Percentiles rank a stretch among this genome's conserved stretches.
These are phyloP conservation scores for Alternaria ethzedia DNA, from an alignment of 2,329 filamentous ascomycete species.

Conservation along the genomic window DNA sequence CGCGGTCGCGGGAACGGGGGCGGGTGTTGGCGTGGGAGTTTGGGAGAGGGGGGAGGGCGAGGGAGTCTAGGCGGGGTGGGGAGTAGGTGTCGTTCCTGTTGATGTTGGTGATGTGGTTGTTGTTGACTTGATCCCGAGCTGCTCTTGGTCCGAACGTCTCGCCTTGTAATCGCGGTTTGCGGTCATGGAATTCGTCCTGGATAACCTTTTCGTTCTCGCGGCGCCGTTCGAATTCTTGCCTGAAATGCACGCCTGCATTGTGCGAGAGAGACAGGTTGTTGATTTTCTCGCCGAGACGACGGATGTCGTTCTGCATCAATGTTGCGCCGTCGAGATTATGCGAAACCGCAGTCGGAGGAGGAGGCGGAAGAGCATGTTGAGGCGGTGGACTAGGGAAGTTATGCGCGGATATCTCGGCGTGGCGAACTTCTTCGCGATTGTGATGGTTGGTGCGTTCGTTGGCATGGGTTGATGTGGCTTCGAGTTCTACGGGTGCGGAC, in stretches of 20 bases:
- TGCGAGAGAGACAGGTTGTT: conserved; percentile 29
- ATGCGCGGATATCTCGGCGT: conserved; percentile 1
- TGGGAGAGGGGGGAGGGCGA: not conserved
- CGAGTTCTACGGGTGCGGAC: conserved; percentile 39
- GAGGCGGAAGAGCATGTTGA: conserved; percentile 12
- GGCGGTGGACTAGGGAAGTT: conserved; percentile 11
- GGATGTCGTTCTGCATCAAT: conserved; percentile 35
- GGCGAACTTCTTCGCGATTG: not conserved
- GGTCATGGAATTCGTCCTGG: conserved; percentile 30
- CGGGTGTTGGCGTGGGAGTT: conserved; percentile 12
- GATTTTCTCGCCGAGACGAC: conserved; percentile 42
- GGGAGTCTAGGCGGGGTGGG: not conserved
- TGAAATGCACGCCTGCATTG: conserved; percentile 10
- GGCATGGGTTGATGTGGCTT: conserved; percentile 19
- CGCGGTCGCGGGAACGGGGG: not conserved
- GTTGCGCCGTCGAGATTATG: conserved; percentile 30
- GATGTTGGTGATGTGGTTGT: not conserved
- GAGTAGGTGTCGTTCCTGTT: not conserved
- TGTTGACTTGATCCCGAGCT: not conserved
- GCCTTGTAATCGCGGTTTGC: conserved; percentile 18
- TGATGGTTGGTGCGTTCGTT: not conserved
- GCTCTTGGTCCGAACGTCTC: conserved; percentile 3
- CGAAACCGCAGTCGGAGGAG: conserved; percentile 5
- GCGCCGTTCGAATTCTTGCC: conserved; percentile 27
- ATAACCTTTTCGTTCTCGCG: conserved; percentile 40